Base-by-base conservation (phyloP, 176 grass and related monocot species). In the Cocos nucifera region DNA sequence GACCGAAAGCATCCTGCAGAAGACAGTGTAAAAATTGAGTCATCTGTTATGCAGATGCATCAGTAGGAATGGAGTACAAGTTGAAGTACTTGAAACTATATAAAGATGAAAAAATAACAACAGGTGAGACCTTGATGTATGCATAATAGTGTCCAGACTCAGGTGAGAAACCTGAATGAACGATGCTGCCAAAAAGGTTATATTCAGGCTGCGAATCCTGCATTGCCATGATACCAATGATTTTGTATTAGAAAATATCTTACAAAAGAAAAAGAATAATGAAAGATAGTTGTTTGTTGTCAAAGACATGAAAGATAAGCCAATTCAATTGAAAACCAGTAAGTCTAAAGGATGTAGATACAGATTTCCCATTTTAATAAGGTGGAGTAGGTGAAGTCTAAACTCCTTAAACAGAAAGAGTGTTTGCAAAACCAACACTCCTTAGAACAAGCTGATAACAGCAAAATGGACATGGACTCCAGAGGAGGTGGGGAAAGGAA, bases 131-230 rank as follows among this genome's bases (percentile, higher is more conserved):
- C 82, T 98, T 98, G 77, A 98, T 86, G 86, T 98, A 98, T 62
- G 94, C 87, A 89, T 98, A 98, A 71, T 98, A 98, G 62, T 93
- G 94, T 70, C 94, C 94, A 71, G 94, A 88, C 22, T 98, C 94
- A 9, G 64, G 81, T 48, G 94, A 98, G 66, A 78, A 64, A 16
- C 94, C 94, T 71, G 88, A 77, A 77, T 98, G 94, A 30, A 98
- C 85, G 59, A 98, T 92, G 64, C 82, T 81, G 16, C 94, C 88
- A 79, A 89, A 92, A 69, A 98, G 88, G 70, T 77, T 86, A 76
- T 98, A 93, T 75, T 81, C 74, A 25, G 66, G 65, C 16, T 71
- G 81, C 35, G 84, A 77, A 83, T 77, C 85, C 94, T 98, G 73
- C 70, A 79, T 48, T 61, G 49, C 54, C 66, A 49, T 32, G 17